Conservation (phyloP, 2,329 filamentous ascomycete genomes). For the Botrytis paeoniae region DNA sequence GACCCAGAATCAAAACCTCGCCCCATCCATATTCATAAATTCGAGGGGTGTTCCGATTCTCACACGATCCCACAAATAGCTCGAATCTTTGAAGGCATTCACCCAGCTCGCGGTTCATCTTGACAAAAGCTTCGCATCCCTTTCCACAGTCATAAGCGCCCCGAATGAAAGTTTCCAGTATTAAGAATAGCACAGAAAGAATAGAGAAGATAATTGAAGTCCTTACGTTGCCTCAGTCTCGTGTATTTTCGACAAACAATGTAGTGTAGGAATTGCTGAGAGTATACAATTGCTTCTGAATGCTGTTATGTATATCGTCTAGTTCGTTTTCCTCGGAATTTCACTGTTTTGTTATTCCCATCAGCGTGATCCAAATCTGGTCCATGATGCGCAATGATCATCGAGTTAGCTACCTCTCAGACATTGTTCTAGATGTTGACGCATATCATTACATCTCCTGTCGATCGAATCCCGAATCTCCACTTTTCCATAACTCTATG, state of each 20-base stretch:
- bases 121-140: not conserved
- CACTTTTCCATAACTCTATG: not conserved
- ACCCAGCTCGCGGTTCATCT: not conserved
- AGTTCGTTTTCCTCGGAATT: no score
- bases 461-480: not conserved
- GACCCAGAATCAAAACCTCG: not conserved
- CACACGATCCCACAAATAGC: not conserved
- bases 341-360: not conserved
- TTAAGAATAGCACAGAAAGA: not conserved
- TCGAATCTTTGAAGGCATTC: not conserved
- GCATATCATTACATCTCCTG: not conserved
- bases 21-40: no score
- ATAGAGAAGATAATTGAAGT: not conserved
- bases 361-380: no score
- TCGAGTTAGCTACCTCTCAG: not conserved
- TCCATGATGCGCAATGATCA: not conserved
- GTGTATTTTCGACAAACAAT: not conserved
- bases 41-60: not conserved
- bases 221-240: not conserved
- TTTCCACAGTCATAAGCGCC: not conserved
- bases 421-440: not conserved
- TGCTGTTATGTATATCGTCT: not conserved
- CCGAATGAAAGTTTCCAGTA: not conserved
- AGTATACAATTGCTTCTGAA: no score
- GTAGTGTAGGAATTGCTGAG: not conserved